These are phyloP conservation scores for Bothriochloa decipiens DNA, from an alignment of 176 grass and related monocot species.

Conservation along the genomic window DNA sequence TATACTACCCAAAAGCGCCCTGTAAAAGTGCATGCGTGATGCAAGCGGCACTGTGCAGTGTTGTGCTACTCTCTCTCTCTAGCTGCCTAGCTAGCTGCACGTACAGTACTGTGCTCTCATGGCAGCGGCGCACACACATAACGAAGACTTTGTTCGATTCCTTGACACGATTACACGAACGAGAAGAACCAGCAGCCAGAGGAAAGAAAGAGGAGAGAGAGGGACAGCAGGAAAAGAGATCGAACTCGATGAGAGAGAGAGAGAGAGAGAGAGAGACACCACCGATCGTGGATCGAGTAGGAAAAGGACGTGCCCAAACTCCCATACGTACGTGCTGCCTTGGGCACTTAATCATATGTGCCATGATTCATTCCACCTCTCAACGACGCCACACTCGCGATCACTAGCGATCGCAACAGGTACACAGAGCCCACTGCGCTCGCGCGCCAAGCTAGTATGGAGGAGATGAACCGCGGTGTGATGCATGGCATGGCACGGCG, in stretches of 20 bases:
- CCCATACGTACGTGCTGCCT: conserved; percentile 31
- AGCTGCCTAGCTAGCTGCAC: neutral
- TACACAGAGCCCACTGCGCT: neutral
- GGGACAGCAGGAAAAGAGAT: neutral
- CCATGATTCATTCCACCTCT: conserved; percentile 57
- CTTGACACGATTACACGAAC: neutral
- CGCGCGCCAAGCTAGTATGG: too few relatives aligned
- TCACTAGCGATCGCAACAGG: neutral
- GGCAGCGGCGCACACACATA: neutral
- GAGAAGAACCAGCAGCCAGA: neutral
- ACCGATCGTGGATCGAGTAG: neutral
- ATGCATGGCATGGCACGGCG: neutral
- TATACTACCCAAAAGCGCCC: too few relatives aligned
- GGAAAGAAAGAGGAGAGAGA: neutral
- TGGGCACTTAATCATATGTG: conserved; percentile 61
- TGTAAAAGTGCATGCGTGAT: conserved; percentile 26
- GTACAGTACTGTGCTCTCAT: neutral
- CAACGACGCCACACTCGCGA: neutral
- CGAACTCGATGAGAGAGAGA: neutral
- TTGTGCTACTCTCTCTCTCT: neutral
- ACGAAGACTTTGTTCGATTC: neutral
- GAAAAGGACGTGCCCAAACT: conserved; percentile 45
- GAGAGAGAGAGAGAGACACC: neutral
- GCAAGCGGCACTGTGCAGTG: neutral
- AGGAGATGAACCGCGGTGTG: neutral